phyloP scores from a whole-genome alignment of 2,329 filamentous ascomycete species.

The Proliferodiscus dingleyae region DNA sequence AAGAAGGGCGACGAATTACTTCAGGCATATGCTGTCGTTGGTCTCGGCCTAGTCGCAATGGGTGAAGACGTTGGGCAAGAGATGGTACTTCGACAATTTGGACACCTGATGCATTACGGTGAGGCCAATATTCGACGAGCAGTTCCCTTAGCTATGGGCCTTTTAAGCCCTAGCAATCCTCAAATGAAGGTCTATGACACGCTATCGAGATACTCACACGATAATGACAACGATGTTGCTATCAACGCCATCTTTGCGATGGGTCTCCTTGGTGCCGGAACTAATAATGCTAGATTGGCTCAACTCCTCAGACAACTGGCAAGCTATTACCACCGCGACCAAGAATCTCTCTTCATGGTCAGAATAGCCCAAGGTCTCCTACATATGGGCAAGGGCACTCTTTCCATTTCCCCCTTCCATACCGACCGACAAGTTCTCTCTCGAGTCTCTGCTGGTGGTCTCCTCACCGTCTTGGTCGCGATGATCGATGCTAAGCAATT shows the following conservation, averaged over 20 bases:
- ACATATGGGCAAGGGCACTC: constrained; percentile 98
- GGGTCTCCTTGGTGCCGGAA: constrained; percentile 93
- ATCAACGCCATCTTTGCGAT: constrained; percentile 99
- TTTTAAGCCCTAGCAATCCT: constrained; percentile 95
- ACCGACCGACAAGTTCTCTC: constrained; percentile 95
- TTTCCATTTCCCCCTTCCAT: constrained; percentile 97
- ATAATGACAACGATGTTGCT: constrained; percentile 96
- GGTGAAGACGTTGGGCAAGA: constrained; percentile 97
- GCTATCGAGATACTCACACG: constrained; percentile 92
- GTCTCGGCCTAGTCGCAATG: constrained; percentile 92
- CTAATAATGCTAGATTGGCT: constrained; percentile 94
- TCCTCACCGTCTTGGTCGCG: constrained; percentile 84
- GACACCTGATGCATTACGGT: constrained; percentile 98
- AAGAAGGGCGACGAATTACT: constrained; percentile 94
- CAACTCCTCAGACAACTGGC: constrained; percentile 92
- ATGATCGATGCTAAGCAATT: constrained; percentile 95
- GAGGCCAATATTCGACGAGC: constrained; percentile 95
- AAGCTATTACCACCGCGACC: constrained; percentile 96
- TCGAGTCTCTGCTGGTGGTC: constrained; percentile 79
- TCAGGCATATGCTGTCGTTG: constrained; percentile 92
- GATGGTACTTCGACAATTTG: constrained; percentile 96
- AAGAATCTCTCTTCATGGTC: constrained; percentile 97
- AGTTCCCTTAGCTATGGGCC: constrained; percentile 91
- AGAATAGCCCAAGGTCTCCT: constrained; percentile 94
- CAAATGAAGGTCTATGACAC: constrained; percentile 99